Conservation (phyloP, 2,329 filamentous ascomycete genomes). For the Dothistroma pini region DNA sequence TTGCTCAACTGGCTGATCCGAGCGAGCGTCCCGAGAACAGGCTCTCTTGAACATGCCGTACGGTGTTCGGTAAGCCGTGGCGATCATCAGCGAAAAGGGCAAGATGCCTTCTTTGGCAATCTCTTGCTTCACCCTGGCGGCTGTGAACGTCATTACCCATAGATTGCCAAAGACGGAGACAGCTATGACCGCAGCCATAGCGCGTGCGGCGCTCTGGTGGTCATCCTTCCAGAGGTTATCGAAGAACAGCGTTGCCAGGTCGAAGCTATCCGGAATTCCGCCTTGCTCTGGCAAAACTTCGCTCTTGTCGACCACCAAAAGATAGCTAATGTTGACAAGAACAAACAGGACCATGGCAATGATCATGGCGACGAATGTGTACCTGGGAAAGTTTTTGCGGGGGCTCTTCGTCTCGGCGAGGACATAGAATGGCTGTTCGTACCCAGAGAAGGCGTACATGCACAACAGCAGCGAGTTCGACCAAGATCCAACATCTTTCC, state of each 20-base stretch:
- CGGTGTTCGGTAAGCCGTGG: constrained; percentile 32
- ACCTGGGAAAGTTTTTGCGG: constrained; percentile 35
- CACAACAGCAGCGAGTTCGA: constrained; percentile 44
- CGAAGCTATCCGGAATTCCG: constrained; percentile 10
- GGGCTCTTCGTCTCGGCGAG: constrained; percentile 42
- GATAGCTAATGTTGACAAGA: constrained; percentile 27
- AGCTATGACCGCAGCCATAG: constrained; percentile 51
- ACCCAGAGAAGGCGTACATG: constrained; percentile 42
- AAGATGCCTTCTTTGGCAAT: constrained; percentile 58
- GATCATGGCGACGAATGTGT: constrained; percentile 35
- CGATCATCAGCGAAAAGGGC: constrained; percentile 50
- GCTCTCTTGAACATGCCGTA: constrained; percentile 24
- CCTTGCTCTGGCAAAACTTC: constrained; percentile 11
- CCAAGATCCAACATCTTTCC: constrained; percentile 31
- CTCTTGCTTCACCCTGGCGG: constrained; percentile 57
- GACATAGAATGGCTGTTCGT: constrained; percentile 47
- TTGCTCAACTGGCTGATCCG: constrained; percentile 32
- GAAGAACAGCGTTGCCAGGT: constrained; percentile 34
- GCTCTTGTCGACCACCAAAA: constrained; percentile 33
- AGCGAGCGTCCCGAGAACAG: constrained; percentile 7
- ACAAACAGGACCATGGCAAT: constrained; percentile 26
- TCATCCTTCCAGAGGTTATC: constrained; percentile 19
- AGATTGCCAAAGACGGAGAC: constrained; percentile 56
- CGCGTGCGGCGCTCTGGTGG: constrained; percentile 27
- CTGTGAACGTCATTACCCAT: constrained; percentile 55